Evolutionary conservation across 805 yeast species (phyloP), one percentile per base, ranked within the genome.

Genomic region (Yamadazyma scolyti): DNA sequence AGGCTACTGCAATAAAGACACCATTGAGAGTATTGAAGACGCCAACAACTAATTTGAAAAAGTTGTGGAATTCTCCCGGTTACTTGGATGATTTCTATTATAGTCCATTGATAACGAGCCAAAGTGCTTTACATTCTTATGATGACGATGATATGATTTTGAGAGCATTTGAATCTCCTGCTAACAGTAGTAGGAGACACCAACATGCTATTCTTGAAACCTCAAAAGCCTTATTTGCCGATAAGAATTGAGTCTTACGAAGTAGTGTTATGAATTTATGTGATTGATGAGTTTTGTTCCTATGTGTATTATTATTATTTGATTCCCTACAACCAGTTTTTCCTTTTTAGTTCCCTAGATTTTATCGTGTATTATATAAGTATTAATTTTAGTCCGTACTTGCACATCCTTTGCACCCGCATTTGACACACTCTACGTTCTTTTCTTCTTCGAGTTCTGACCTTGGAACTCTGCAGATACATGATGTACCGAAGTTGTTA

Each of bases 391-490:
- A 84, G 50, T 83, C 93, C 12, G 77, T 69, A 47, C 88, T 81
- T 2, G 90, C 75, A 52, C 96, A 86, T 5, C 95, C 95, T 38
- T 70, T 62, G 47, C 96, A 86, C 0, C 96, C 96, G 63, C 95
- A 86, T 18, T 79, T 82, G 5, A 81, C 68, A 53, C 94, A 86
- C 42, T 79, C 72, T 9, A 72, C 49, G 5, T 36, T 38, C 25
- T 39, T 46, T 2, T 47, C 55, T 4, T 56, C 55, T 19, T 47
- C 61, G 56, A 77, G 50, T 3, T 68, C 74, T 2, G 71, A 71
- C 42, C 76, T 68, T 1, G 96, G 95, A 2, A 88, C 95, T 33
- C 97, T 61, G 50, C 97, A 88, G 13, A 88, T 75, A 56, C 97
- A 88, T 0, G 87, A 74, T 5, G 76, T 71, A 4, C 76, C 76